Conservation (phyloP, 1,284 basidiomycete genomes). For the Ganoderma lingzhi region DNA sequence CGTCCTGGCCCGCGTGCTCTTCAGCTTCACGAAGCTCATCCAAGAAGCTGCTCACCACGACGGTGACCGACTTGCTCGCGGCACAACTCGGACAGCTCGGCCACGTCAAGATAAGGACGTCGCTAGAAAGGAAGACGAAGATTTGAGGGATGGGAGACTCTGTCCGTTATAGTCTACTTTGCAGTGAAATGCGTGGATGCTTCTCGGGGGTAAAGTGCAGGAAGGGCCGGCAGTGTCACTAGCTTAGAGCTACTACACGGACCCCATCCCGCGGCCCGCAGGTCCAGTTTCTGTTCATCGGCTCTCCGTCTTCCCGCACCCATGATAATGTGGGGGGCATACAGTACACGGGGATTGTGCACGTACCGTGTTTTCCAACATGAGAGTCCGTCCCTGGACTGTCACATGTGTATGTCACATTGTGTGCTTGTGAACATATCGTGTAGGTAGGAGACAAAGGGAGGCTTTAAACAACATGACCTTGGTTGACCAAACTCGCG, state of each 20-base stretch:
- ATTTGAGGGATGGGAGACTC: not conserved
- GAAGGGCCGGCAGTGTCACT: not conserved
- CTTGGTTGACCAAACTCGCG: conserved; percentile 19
- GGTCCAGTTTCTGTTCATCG: conserved; percentile 23
- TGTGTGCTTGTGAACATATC: conserved; percentile 4
- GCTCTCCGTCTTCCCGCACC: conserved; percentile 28
- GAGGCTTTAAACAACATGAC: conserved; percentile 4
- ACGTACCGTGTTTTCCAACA: conserved; percentile 16
- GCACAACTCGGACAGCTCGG: not conserved
- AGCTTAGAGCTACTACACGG: not conserved
- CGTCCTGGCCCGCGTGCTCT: conserved; percentile 1
- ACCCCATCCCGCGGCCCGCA: conserved; percentile 4
- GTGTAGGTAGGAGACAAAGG: not conserved
- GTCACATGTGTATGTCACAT: conserved; percentile 12
- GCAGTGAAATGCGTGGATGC: not conserved
- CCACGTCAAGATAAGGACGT: not conserved
- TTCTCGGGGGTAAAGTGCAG: not conserved
- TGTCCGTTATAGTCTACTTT: not conserved
- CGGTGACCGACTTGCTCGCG: not conserved
- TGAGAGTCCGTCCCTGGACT: not conserved
- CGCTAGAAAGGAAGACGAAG: not conserved
- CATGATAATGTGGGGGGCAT: conserved; percentile 15
- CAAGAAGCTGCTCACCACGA: not conserved
- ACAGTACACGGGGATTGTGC: conserved; percentile 10
- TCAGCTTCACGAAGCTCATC: not conserved